Conservation (phyloP, 73 alveolate species). For the Blepharisma stoltei region DNA sequence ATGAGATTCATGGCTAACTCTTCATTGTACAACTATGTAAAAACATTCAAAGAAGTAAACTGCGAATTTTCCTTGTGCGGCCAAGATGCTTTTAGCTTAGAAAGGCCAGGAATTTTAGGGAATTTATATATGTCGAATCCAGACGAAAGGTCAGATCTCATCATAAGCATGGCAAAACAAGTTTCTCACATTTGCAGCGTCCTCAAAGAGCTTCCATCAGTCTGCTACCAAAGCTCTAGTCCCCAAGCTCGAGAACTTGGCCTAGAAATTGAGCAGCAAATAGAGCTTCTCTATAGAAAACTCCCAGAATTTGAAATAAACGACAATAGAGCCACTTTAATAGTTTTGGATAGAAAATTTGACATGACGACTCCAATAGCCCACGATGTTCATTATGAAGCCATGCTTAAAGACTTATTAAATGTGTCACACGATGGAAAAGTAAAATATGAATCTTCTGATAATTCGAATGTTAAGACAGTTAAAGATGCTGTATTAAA, state of each 20-base stretch:
- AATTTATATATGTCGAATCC: neutral
- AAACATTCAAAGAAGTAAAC: constrained; percentile 22
- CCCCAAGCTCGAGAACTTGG: constrained; percentile 7
- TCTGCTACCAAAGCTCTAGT: neutral
- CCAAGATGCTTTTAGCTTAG: neutral
- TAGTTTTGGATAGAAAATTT: neutral
- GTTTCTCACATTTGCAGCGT: neutral
- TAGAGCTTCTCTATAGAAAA: constrained; percentile 1
- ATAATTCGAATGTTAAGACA: neutral
- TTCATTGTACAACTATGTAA: neutral
- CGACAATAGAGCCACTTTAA: neutral
- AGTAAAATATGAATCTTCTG: constrained; percentile 5
- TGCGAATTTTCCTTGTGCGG: neutral
- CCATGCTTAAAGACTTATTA: constrained; percentile 18
- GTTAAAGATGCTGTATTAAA: constrained; percentile 7
- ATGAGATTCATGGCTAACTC: constrained; percentile 24
- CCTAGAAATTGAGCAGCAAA: neutral
- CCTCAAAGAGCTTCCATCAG: neutral
- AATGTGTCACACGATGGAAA: constrained; percentile 15
- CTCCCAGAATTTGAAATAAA: neutral
- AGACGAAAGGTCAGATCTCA: constrained; percentile 3
- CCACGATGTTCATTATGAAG: constrained; percentile 13
- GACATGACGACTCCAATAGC: neutral
- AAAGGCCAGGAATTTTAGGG: neutral
- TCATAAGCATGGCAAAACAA: neutral